Conservation (phyloP, 2,329 filamentous ascomycete species). For the Botryotinia calthae region DNA sequence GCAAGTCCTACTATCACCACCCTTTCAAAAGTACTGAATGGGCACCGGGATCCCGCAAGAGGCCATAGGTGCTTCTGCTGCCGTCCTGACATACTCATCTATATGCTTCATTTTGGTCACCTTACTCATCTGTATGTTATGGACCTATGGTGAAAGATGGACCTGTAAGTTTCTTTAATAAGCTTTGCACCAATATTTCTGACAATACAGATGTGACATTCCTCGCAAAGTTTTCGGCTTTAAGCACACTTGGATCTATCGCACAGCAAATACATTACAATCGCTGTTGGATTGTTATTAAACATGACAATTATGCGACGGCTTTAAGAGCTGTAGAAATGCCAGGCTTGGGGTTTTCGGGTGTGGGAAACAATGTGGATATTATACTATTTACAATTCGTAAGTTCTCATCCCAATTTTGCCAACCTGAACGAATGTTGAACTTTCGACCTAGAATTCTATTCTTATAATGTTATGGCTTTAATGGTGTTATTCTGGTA, state of each 20-base stretch:
- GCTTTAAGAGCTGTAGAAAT: conserved; percentile 39
- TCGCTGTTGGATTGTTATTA: conserved; percentile 29
- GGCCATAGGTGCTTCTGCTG: conserved; percentile 32
- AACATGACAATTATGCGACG: conserved; percentile 40
- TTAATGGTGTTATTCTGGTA: conserved; percentile 49
- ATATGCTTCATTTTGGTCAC: conserved; percentile 31
- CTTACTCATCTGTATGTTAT: conserved; percentile 33
- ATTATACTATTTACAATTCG: conserved; percentile 49
- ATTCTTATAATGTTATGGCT: conserved; percentile 50
- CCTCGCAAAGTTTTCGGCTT: conserved; percentile 32
- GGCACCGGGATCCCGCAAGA: conserved; percentile 27
- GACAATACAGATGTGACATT: conserved; percentile 33
- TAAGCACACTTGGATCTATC: conserved; percentile 36
- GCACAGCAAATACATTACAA: conserved; percentile 37
- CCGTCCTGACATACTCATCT: conserved; percentile 36
- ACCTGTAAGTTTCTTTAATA: conserved; percentile 29
- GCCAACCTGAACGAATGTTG: conserved; percentile 8
- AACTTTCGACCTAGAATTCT: conserved; percentile 43
- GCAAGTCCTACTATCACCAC: conserved; percentile 7
- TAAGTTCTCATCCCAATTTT: conserved; percentile 33
- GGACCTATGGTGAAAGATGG: conserved; percentile 37
- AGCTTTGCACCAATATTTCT: background rate
- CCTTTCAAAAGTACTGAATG: conserved; percentile 10
- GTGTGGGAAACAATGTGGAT: conserved; percentile 44
- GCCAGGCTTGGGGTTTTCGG: conserved; percentile 45